A percentile compares a stretch with the other conserved stretches of the same genome.
Evolutionary conservation across 305 asterid species (phyloP).

Genomic region (Petunia hybrid): DNA sequence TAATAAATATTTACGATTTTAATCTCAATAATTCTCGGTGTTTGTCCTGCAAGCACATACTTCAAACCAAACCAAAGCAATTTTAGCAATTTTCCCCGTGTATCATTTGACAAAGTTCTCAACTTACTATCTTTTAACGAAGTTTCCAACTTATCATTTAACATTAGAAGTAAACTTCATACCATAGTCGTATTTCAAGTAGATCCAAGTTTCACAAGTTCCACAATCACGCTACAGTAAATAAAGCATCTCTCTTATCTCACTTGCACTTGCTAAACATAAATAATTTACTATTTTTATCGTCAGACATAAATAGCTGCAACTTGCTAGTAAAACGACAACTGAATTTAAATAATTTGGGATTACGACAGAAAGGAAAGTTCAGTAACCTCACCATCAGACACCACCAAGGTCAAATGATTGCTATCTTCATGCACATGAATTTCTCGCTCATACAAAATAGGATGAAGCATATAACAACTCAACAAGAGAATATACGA

Average conservation of each 20-base stretch:
- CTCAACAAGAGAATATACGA: too few species aligned
- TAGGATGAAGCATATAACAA: too few species aligned
- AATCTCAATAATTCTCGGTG: too few species aligned
- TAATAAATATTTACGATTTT: too few species aligned
- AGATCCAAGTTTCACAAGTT: background rate
- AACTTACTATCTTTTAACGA: too few species aligned
- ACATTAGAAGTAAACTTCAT: background rate
- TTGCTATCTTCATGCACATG: background rate
- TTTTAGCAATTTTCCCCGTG: too few species aligned
- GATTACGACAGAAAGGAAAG: background rate
- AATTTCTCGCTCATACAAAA: too few species aligned
- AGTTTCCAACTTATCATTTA: background rate
- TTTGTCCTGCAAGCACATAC: too few species aligned
- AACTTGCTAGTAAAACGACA: background rate
- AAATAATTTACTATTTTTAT: background rate
- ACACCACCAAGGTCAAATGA: background rate
- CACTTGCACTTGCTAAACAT: background rate
- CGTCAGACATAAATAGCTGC: background rate
- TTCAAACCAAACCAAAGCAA: too few species aligned
- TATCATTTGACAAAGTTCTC: too few species aligned
- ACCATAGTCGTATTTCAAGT: background rate
- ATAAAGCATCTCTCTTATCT: background rate
- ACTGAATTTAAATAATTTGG: background rate
- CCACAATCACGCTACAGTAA: conserved; percentile 6
- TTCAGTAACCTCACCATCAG: background rate